These are phyloP conservation scores for Postia placenta DNA, from an alignment of 768 basidiomycete species.

Conservation along the genomic window DNA sequence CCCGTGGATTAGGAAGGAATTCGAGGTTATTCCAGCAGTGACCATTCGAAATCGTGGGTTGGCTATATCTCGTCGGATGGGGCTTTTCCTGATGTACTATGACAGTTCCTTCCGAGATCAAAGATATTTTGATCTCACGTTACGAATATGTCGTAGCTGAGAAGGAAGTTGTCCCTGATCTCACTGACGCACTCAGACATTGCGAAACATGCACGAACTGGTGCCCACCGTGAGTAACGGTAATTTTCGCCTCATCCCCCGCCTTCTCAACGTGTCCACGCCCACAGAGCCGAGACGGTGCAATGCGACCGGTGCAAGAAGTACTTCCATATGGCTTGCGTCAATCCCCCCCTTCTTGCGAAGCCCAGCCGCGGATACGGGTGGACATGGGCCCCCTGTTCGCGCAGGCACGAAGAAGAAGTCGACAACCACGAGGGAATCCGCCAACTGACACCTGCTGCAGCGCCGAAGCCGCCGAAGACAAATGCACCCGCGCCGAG, in stretches of 20 bases:
- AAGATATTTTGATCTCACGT: constrained; percentile 66
- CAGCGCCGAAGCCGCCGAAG: constrained; percentile 57
- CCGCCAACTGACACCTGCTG: constrained; percentile 47
- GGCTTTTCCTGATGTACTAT: constrained; percentile 6
- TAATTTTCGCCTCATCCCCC: constrained; percentile 1
- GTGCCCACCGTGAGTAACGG: constrained; percentile 70
- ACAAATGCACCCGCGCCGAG: constrained; percentile 68
- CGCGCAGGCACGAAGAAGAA: constrained; percentile 79
- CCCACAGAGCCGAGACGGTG: constrained; percentile 69
- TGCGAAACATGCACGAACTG: constrained; percentile 85
- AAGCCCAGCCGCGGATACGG: constrained; percentile 96
- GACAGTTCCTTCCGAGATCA: constrained; percentile 76
- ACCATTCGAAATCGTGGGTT: constrained; percentile 88
- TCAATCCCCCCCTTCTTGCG: constrained; percentile 82
- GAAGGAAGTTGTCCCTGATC: constrained; percentile 86
- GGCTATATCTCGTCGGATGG: neutral
- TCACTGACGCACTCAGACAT: constrained; percentile 78
- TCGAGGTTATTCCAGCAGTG: constrained; percentile 85
- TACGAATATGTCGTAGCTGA: constrained; percentile 97
- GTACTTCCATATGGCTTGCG: constrained; percentile 92
- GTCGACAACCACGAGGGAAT: constrained; percentile 66
- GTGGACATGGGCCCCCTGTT: constrained; percentile 96
- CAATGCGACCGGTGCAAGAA: constrained; percentile 89
- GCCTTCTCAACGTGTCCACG: constrained; percentile 6
- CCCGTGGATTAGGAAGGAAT: constrained; percentile 97